Conservation (phyloP, 345 rosid genomes). For the Capsella bursapastoris region DNA sequence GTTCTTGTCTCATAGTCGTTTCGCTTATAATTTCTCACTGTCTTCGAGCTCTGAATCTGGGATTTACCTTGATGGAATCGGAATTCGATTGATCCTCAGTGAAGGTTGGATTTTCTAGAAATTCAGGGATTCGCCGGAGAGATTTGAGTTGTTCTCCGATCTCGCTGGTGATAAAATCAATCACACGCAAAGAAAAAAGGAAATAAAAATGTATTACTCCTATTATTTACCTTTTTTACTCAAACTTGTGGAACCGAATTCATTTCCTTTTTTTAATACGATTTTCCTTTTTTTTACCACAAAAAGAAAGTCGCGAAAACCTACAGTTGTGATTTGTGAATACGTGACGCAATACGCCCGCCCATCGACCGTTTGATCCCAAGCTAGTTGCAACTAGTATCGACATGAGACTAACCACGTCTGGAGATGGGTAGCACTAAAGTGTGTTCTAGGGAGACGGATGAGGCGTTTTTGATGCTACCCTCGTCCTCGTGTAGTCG, state of each 20-base stretch:
- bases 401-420: neutral
- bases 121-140: neutral
- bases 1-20: conserved; percentile 40
- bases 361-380: neutral
- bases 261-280: neutral
- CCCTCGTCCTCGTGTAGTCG: too few relatives aligned
- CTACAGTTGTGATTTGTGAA: neutral
- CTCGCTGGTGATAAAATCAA: neutral
- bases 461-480: neutral
- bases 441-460: neutral
- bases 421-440: neutral
- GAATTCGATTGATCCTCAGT: neutral
- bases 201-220: neutral
- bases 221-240: neutral
- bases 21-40: too few relatives aligned
- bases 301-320: neutral
- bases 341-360: neutral
- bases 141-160: neutral
- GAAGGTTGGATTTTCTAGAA: neutral
- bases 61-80: neutral
- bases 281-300: neutral
- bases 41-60: neutral
- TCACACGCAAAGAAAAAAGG: neutral
- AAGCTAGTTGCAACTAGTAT: neutral
- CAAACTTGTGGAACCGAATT: neutral